Conservation (phyloP, 306 rosid species). For the Prunus dulcis region DNA sequence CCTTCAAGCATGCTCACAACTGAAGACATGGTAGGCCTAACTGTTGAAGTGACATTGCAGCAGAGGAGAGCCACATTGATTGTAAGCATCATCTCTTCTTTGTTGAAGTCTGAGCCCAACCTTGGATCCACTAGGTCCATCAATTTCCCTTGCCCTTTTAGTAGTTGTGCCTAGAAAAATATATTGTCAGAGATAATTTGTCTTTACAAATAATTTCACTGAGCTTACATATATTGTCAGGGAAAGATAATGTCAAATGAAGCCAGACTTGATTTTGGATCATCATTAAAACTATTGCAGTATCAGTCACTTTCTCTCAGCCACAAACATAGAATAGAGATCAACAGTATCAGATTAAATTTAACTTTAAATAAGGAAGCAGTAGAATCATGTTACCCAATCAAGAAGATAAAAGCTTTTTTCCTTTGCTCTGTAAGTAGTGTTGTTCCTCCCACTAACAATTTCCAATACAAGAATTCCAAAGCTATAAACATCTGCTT, state of each 20-base stretch:
- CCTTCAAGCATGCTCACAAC: conserved; percentile 38
- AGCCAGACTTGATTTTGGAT: not conserved
- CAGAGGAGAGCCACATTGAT: conserved; percentile 40
- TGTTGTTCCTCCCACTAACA: too few species aligned
- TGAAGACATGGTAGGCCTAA: conserved; percentile 40
- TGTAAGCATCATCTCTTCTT: conserved; percentile 31
- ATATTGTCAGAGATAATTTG: not conserved
- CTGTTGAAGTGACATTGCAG: conserved; percentile 26
- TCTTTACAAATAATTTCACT: not conserved
- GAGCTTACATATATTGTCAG: not conserved
- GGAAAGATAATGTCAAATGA: too few species aligned
- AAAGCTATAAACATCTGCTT: conserved; percentile 36
- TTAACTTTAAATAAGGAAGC: not conserved
- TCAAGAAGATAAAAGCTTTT: conserved; percentile 15
- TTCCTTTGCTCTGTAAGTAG: not conserved
- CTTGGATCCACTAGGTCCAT: conserved; percentile 41
- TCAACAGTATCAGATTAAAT: not conserved
- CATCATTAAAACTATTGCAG: not conserved
- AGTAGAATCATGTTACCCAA: conserved; percentile 25
- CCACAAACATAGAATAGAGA: not conserved
- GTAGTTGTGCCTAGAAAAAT: conserved; percentile 27
- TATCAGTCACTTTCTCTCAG: too few species aligned
- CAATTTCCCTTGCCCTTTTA: conserved; percentile 25
- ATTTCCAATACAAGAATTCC: conserved; percentile 26
- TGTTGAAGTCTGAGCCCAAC: conserved; percentile 28